Base-by-base conservation (phyloP, 257 asterid species). In the Haberlea rhodopensis region DNA sequence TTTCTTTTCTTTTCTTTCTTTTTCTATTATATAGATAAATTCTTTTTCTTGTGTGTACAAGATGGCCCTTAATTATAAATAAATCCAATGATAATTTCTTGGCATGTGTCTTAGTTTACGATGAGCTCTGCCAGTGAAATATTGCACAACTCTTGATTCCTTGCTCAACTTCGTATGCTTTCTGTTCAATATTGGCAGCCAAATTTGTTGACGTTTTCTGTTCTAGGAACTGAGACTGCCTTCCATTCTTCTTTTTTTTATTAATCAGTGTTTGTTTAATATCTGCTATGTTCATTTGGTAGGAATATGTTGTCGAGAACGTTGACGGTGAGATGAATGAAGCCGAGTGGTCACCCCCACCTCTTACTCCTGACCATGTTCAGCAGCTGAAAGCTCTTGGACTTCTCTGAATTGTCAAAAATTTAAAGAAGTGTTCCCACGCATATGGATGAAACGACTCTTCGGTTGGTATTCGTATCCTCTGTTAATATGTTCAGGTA, bases 251-350 rank as follows among this genome's bases (percentile, higher is more conserved):
- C 43, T 13, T 3, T 2, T 9, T 32, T 8, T 31, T 32, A 7
- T 1, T 32, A n/a, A n/a, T n/a, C n/a, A n/a, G n/a, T n/a, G n/a
- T n/a, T n/a, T n/a, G n/a, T n/a, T n/a, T n/a, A n/a, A n/a, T 32
- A 1, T 32, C 43, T 32, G 43, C 43, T 7, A 32, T 32, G 43
- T 32, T 11, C 0, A 9, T 67, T 8, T 8, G 10, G 9, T 45
- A 91, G 98, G 98, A 92, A 78, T 92, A 92, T 60, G 98, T 92
- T 22, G 98, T 92, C 11, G 97, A 89, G 84, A 95, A 92, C 73
- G 97, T 87, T 27, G 97, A 92, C 16, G 89, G 78, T 37, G 96
- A 85, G 87, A 82, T 81, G 79, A 78, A 84, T 0, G 95, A 80
- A 64, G 75, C 79, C 5, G 89, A 87, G 73, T 91, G 98, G 98